Percentiles rank a stretch among this genome's conserved stretches.
These are phyloP conservation scores for Talaromyces sp. DNA, from an alignment of 2,329 filamentous ascomycete genomes.

Conservation along the genomic window DNA sequence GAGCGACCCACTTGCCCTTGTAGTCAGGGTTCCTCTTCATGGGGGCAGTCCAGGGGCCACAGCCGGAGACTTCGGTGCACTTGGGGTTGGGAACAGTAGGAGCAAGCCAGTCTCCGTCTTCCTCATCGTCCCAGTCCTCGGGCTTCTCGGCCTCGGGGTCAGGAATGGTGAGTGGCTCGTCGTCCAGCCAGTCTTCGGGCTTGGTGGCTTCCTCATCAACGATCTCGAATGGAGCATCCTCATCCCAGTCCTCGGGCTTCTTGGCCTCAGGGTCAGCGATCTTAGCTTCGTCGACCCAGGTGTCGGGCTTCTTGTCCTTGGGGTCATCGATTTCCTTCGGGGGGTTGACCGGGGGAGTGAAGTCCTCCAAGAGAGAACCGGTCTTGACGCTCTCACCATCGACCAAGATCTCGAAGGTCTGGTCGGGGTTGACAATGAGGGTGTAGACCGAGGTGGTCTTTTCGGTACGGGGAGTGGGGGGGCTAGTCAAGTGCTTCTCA, in stretches of 20 bases:
- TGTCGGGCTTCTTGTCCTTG: slow-evolving; percentile 87
- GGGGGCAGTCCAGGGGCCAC: slow-evolving; percentile 86
- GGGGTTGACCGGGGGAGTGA: slow-evolving; percentile 89
- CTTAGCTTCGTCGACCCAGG: slow-evolving; percentile 91
- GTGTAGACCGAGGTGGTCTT: slow-evolving; percentile 96
- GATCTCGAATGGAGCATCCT: slow-evolving; percentile 95
- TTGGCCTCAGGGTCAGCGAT: slow-evolving; percentile 88
- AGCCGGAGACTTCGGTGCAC: slow-evolving; percentile 88
- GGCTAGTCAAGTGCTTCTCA: slow-evolving; percentile 92
- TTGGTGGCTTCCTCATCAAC: slow-evolving; percentile 85
- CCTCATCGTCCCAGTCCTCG: slow-evolving; percentile 98
- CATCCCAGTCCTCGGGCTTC: slow-evolving; percentile 98
- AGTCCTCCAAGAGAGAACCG: slow-evolving; percentile 90
- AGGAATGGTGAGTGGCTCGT: slow-evolving; percentile 74
- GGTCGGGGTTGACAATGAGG: slow-evolving; percentile 91
- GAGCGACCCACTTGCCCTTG: slow-evolving; percentile 98
- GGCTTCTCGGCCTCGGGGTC: slow-evolving; percentile 97
- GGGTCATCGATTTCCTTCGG: slow-evolving; percentile 89
- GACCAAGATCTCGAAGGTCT: slow-evolving; percentile 88
- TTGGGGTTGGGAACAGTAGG: slow-evolving; percentile 93
- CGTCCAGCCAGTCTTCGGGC: slow-evolving; percentile 93
- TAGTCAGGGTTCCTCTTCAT: slow-evolving; percentile 92
- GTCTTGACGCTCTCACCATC: slow-evolving; percentile 84
- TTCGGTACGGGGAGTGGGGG: slow-evolving; percentile 78
- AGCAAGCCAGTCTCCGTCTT: slow-evolving; percentile 95